These are phyloP conservation scores for Monilinia polystroma DNA, from an alignment of 2,329 filamentous ascomycete genomes.

Conservation along the genomic window DNA sequence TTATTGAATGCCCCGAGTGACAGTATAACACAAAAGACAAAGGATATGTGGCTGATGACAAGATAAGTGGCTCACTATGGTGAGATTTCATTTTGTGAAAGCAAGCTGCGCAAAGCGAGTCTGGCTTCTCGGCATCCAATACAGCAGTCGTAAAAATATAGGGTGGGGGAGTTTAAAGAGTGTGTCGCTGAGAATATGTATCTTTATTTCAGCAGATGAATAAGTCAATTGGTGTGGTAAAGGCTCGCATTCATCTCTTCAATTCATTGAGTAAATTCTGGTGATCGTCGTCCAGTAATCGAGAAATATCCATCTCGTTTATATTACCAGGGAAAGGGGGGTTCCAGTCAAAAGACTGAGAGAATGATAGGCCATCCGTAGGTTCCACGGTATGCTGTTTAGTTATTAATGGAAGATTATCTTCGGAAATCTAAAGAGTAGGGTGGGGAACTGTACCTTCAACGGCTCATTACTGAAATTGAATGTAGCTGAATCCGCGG, in stretches of 20 bases:
- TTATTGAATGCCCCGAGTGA: not conserved
- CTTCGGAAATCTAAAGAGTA: conserved; percentile 27
- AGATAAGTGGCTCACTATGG: not conserved
- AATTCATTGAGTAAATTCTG: not conserved
- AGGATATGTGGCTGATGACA: not conserved
- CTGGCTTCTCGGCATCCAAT: not conserved
- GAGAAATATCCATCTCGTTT: conserved; percentile 62
- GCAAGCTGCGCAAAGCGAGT: not conserved
- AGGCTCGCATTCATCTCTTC: not conserved
- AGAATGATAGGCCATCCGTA: conserved; percentile 42
- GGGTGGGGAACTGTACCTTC: conserved; percentile 32
- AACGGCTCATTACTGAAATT: conserved; percentile 34
- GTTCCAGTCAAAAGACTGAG: conserved; percentile 47
- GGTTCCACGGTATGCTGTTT: conserved; percentile 29
- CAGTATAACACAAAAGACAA: not conserved
- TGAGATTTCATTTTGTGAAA: not conserved
- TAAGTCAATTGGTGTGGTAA: not conserved
- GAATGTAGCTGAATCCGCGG: conserved; percentile 16
- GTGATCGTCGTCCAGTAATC: conserved; percentile 41
- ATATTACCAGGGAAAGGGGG: conserved; percentile 45
- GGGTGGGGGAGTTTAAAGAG: not conserved
- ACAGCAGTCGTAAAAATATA: not conserved
- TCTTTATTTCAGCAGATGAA: not conserved
- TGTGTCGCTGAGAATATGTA: not conserved
- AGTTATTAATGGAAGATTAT: conserved; percentile 28